These are phyloP conservation scores for Chaetomiaceae sp. DNA, from an alignment of 2,329 filamentous ascomycete species.

Conservation along the genomic window DNA sequence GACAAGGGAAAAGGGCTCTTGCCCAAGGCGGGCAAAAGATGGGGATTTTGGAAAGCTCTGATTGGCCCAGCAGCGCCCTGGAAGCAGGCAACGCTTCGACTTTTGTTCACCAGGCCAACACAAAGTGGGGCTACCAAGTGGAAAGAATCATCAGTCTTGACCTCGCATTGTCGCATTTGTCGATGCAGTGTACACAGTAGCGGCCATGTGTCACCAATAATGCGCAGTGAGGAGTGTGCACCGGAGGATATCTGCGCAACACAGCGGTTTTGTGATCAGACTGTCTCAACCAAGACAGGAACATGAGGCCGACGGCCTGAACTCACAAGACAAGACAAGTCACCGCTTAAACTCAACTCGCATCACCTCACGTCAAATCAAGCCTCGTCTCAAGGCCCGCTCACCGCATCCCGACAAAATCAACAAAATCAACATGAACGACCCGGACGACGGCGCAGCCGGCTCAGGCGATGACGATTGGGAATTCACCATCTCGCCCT, in stretches of 20 bases:
- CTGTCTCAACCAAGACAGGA: too few relatives aligned
- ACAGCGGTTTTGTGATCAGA: too few relatives aligned
- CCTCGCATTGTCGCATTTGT: too few relatives aligned
- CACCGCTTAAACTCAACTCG: too few relatives aligned
- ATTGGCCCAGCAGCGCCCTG: neutral
- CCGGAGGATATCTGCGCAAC: too few relatives aligned
- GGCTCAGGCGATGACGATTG: slow-evolving; percentile 15
- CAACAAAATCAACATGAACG: slow-evolving; percentile 5
- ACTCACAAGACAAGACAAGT: neutral
- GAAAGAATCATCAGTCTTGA: slow-evolving; percentile 7
- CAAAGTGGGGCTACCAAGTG: slow-evolving; percentile 13
- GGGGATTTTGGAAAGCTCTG: neutral
- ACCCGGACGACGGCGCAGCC: slow-evolving; percentile 5
- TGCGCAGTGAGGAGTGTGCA: too few relatives aligned
- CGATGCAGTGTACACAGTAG: too few relatives aligned
- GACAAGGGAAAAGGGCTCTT: too few relatives aligned
- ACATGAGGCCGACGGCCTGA: slow-evolving; percentile 1
- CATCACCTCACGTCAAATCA: neutral
- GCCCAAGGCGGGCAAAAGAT: too few relatives aligned
- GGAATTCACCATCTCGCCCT: slow-evolving; percentile 10
- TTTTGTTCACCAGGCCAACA: slow-evolving; percentile 14
- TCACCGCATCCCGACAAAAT: neutral
- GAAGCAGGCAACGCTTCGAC: neutral
- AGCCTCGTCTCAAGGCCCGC: neutral
- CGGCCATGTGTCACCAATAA: too few relatives aligned